Base-by-base conservation (phyloP, 805 yeast species). In the Candida multigemmis region DNA sequence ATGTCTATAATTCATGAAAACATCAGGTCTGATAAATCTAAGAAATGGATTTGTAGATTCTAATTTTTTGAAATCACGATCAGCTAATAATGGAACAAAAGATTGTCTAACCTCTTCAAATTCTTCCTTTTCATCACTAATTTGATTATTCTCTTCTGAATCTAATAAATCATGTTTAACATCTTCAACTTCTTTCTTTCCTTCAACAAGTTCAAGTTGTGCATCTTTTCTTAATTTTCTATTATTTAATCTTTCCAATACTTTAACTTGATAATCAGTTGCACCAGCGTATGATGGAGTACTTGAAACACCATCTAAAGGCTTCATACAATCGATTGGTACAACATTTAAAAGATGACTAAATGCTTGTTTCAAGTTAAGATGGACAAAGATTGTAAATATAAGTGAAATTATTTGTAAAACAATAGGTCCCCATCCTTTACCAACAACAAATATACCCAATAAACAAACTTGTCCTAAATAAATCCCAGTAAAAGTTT, bases 381-480 rank as follows among this genome's bases (percentile, higher is more conserved):
- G 11, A 43, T 89, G 96, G 32, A 71, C 64, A 46, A 83, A 77
- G 4, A 69, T 68, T 0, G 96, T 84, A 37, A 67, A 52, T 6
- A 67, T 70, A 9, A 84, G 42, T 22, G 79, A 62, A 27, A 87
- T 63, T 2, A 74, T 76, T 50, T 81, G 83, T 28, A 89, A 55
- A 3, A 77, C 82, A 37, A 86, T 67, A 19, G 96, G 94, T 23
- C 96, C 97, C 96, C 96, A 89, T 22, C 93, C 80, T 63, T 84
- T 84, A 35, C 93, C 86, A 30, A 89, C 93, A 11, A 74, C 82
- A 48, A 85, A 87, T 30, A 91, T 53, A 30, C 96, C 96, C 28
- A 91, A 49, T 36, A 91, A 42, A 61, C 95, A 84, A 13, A 86
- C 56, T 54, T 89, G 87, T 21, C 94, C 94, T 23, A 89, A 50